Conservation (phyloP, 2,329 filamentous ascomycete species). For the Xylaria hypoxylon region DNA sequence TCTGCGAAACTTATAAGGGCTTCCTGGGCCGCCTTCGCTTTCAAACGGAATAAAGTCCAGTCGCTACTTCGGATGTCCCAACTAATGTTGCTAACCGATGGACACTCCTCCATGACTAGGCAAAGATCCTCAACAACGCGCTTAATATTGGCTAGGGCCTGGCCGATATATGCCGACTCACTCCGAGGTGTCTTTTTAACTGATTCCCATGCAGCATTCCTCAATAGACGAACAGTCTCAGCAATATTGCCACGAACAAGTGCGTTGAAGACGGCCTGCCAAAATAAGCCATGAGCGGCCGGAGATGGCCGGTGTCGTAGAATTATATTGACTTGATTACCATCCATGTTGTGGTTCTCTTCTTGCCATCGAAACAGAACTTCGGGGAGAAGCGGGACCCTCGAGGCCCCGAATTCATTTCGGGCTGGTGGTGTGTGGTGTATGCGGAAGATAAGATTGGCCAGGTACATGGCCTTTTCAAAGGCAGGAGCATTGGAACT, state of each 20-base stretch:
- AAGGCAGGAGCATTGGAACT: slow-evolving; percentile 71
- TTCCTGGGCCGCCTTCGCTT: slow-evolving; percentile 75
- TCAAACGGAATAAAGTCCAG: slow-evolving; percentile 86
- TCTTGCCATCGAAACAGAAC: slow-evolving; percentile 87
- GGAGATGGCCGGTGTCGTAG: slow-evolving; percentile 75
- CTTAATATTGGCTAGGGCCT: slow-evolving; percentile 82
- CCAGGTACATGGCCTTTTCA: slow-evolving; percentile 82
- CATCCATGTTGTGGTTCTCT: slow-evolving; percentile 77
- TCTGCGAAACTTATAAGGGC: slow-evolving; percentile 84
- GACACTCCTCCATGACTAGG: slow-evolving; percentile 78
- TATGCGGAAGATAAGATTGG: slow-evolving; percentile 80
- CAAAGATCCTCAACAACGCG: slow-evolving; percentile 76
- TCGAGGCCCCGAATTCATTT: slow-evolving; percentile 54
- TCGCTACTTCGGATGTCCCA: slow-evolving; percentile 87
- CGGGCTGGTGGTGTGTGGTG: slow-evolving; percentile 71
- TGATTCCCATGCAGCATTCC: slow-evolving; percentile 80
- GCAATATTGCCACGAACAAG: slow-evolving; percentile 80
- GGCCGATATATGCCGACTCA: slow-evolving; percentile 76
- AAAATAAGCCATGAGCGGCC: slow-evolving; percentile 81
- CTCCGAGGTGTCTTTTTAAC: slow-evolving; percentile 76
- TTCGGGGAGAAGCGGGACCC: slow-evolving; percentile 72
- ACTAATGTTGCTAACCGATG: slow-evolving; percentile 70
- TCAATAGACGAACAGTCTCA: slow-evolving; percentile 75
- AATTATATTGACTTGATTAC: slow-evolving; percentile 73
- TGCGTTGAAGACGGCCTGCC: slow-evolving; percentile 82